Conservation (phyloP, 768 basidiomycete species). For the Rhodosporidiobolus sp. region DNA sequence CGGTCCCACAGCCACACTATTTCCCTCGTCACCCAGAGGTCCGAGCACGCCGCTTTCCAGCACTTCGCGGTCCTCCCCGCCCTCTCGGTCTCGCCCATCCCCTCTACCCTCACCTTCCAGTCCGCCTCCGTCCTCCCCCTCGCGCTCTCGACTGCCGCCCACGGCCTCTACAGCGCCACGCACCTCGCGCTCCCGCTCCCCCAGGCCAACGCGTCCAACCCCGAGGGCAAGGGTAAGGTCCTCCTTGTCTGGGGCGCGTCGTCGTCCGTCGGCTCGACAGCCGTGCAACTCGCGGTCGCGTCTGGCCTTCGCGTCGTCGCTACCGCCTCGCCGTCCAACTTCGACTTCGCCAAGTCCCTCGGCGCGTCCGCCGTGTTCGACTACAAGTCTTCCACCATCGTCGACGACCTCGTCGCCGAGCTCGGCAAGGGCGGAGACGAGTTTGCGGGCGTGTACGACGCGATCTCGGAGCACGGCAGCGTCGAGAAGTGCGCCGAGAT, state of each 20-base stretch:
- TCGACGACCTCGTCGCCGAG: slow-evolving; percentile 33
- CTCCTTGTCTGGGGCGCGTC: slow-evolving; percentile 41
- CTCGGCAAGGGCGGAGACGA: slow-evolving; percentile 22
- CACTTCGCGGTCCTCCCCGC: slow-evolving; percentile 54
- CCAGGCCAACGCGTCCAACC: slow-evolving; percentile 3
- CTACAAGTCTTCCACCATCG: slow-evolving; percentile 32
- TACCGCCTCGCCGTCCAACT: slow-evolving; percentile 40
- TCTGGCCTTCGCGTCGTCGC: slow-evolving; percentile 41
- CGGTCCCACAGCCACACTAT: slow-evolving; percentile 16
- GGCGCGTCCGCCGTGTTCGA: slow-evolving; percentile 39
- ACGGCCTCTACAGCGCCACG: slow-evolving; percentile 54
- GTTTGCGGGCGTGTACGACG: slow-evolving; percentile 39
- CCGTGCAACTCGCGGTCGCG: slow-evolving; percentile 38
- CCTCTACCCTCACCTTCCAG: slow-evolving; percentile 55
- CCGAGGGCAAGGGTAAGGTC: slow-evolving; percentile 10
- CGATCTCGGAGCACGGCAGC: slow-evolving; percentile 32
- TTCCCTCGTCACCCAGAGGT: not conserved
- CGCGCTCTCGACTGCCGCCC: slow-evolving; percentile 55
- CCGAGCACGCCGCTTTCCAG: slow-evolving; percentile 46
- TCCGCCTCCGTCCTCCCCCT: slow-evolving; percentile 57
- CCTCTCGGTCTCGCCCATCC: slow-evolving; percentile 53
- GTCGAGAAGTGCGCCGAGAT: slow-evolving; percentile 27
- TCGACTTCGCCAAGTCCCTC: slow-evolving; percentile 44
- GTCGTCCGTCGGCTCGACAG: slow-evolving; percentile 36
- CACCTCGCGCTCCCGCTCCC: slow-evolving; percentile 29